These are phyloP conservation scores for Aleurites moluccanus DNA, from an alignment of 441 rosid species.

Conservation along the genomic window DNA sequence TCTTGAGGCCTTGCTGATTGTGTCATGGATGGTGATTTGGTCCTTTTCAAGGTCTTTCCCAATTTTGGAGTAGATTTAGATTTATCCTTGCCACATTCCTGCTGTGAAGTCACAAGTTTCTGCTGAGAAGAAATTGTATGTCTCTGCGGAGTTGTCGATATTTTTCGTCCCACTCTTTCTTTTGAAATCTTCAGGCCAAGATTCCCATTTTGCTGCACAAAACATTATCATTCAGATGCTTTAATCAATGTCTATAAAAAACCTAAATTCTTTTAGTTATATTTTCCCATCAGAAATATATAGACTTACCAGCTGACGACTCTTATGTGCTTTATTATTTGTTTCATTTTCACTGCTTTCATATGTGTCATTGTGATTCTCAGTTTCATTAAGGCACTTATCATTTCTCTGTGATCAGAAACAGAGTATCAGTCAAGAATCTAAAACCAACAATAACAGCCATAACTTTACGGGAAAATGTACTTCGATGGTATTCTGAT, in stretches of 20 bases:
- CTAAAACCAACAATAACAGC: neutral
- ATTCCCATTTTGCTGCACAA: slow-evolving; percentile 29
- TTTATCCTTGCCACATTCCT: slow-evolving; percentile 25
- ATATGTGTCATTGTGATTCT: slow-evolving; percentile 7
- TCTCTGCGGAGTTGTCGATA: slow-evolving; percentile 28
- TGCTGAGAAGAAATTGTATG: slow-evolving; percentile 28
- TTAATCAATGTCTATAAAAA: slow-evolving; percentile 11
- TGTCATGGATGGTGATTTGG: slow-evolving; percentile 32
- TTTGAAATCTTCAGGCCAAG: slow-evolving; percentile 25
- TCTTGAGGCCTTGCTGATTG: slow-evolving; percentile 31
- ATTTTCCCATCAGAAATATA: neutral
- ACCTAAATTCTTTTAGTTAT: too few relatives aligned
- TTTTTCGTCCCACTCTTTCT: slow-evolving; percentile 24
- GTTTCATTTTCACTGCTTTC: slow-evolving; percentile 17
- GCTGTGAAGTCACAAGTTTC: slow-evolving; percentile 27
- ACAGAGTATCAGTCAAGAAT: slow-evolving; percentile 11
- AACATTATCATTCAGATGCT: neutral
- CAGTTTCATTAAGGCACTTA: slow-evolving; percentile 27
- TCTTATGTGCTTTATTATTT: slow-evolving; percentile 18
- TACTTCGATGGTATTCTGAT: slow-evolving; percentile 30
- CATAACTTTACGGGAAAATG: slow-evolving; percentile 6
- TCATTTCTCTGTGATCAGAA: slow-evolving; percentile 31
- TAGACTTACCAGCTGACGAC: slow-evolving; percentile 36
- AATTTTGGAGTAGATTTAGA: slow-evolving; percentile 19
- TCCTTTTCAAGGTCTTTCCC: slow-evolving; percentile 21